Percentiles rank a stretch among this genome's conserved stretches.
Conservation (phyloP, 331 rosid species). For the Pyrus hybrid region DNA sequence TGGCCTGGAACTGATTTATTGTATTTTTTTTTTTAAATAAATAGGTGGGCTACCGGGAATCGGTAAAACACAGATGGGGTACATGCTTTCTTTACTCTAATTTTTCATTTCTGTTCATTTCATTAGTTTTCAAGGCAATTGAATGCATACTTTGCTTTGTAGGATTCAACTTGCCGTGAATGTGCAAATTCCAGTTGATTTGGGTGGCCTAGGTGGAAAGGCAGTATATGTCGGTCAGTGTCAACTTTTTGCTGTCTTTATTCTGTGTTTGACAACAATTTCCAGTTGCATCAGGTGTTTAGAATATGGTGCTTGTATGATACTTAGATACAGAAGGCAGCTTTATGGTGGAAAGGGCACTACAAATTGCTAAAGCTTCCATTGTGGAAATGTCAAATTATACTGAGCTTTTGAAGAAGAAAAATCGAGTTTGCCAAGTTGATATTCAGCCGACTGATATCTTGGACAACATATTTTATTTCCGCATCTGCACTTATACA, state of each 20-base stretch:
- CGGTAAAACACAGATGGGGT: conserved; percentile 98
- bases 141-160: conserved; percentile 18
- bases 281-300: not conserved
- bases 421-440: conserved; percentile 33
- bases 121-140: not conserved
- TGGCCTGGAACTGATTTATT: not conserved
- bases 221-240: conserved; percentile 79
- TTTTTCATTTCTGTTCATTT: conserved; percentile 3
- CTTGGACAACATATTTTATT: conserved; percentile 73
- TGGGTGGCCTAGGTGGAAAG: conserved; percentile 85
- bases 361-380: conserved; percentile 91
- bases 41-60: conserved; percentile 97
- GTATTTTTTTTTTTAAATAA: not conserved
- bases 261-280: not conserved
- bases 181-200: conserved; percentile 77
- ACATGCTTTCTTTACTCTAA: conserved; percentile 11
- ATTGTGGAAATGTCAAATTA: conserved; percentile 58
- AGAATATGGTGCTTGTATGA: conserved; percentile 11
- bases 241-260: not conserved
- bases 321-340: conserved; percentile 86
- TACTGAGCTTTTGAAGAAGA: conserved; percentile 29
- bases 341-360: conserved; percentile 89
- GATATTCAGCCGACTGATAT: conserved; percentile 52
- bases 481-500: conserved; percentile 80
- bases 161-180: conserved; percentile 96